These are phyloP conservation scores for Corchorus olitorius DNA, from an alignment of 345 rosid species.

Conservation along the genomic window DNA sequence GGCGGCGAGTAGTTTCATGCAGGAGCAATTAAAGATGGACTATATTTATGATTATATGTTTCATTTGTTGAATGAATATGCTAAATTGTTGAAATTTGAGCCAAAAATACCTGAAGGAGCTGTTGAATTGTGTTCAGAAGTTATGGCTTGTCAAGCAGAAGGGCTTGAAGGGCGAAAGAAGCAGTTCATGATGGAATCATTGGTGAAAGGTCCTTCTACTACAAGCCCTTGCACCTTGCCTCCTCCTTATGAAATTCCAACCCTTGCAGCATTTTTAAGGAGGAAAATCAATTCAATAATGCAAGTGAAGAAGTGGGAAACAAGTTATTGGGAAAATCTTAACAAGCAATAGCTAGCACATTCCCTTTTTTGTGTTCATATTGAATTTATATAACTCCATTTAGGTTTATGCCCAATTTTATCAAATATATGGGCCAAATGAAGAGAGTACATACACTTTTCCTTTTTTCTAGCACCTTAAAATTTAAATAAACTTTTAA, in stretches of 20 bases:
- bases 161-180: slow-evolving; percentile 44
- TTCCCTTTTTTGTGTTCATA: background rate
- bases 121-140: slow-evolving; percentile 56
- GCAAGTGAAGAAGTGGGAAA: slow-evolving; percentile 69
- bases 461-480: background rate
- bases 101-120: slow-evolving; percentile 50
- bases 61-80: slow-evolving; percentile 69
- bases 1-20: slow-evolving; percentile 57
- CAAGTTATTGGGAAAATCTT: slow-evolving; percentile 40
- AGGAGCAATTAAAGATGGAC: slow-evolving; percentile 63
- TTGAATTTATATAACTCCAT: background rate
- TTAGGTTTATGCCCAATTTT: background rate
- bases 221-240: slow-evolving; percentile 59
- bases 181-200: slow-evolving; percentile 56
- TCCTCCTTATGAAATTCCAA: slow-evolving; percentile 48
- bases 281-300: slow-evolving; percentile 40
- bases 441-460: background rate
- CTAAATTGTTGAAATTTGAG: slow-evolving; percentile 56
- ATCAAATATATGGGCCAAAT: background rate
- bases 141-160: slow-evolving; percentile 49
- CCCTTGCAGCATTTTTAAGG: slow-evolving; percentile 31
- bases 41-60: slow-evolving; percentile 75
- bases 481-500: background rate
- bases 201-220: slow-evolving; percentile 47
- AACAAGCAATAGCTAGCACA: slow-evolving; percentile 9